Conservation (phyloP, 305 asterid genomes). For the Rubia occidens region DNA sequence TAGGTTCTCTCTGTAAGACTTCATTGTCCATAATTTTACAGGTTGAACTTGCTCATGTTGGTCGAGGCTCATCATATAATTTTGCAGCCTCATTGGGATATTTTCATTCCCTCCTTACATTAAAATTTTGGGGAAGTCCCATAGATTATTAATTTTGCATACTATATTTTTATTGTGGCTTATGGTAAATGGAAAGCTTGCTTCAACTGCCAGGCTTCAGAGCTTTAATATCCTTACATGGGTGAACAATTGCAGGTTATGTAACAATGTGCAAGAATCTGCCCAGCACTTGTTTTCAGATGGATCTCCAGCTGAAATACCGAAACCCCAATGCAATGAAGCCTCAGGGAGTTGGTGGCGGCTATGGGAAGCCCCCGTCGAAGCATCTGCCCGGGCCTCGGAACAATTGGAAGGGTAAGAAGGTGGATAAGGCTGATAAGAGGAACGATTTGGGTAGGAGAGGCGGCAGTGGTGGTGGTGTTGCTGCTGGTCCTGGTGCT, state of each 20-base stretch:
- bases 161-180: too few species aligned
- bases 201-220: too few species aligned
- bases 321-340: conserved; percentile 47
- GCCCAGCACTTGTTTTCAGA: too few species aligned
- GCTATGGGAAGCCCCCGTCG: conserved; percentile 18
- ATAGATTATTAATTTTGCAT: too few species aligned
- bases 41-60: conserved; percentile 88
- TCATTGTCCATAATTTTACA: conserved; percentile 17
- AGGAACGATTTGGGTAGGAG: conserved; percentile 36
- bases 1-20: conserved; percentile 1
- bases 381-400: conserved; percentile 49
- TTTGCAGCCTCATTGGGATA: too few species aligned
- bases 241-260: too few species aligned
- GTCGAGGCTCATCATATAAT: conserved; percentile 59
- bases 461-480: conserved; percentile 24
- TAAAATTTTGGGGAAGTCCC: too few species aligned
- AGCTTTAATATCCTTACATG: too few species aligned
- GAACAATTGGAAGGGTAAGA: conserved; percentile 80
- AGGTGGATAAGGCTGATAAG: conserved; percentile 39
- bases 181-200: too few species aligned
- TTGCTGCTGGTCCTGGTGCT: conserved; percentile 17
- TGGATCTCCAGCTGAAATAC: conserved; percentile 34
- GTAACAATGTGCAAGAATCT: too few species aligned
- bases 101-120: too few species aligned
- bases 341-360: conserved; percentile 18